Percentiles rank a stretch among this genome's conserved stretches.
phyloP scores from a whole-genome alignment of 73 alveolate genomes.

The Blepharisma japonicum region DNA sequence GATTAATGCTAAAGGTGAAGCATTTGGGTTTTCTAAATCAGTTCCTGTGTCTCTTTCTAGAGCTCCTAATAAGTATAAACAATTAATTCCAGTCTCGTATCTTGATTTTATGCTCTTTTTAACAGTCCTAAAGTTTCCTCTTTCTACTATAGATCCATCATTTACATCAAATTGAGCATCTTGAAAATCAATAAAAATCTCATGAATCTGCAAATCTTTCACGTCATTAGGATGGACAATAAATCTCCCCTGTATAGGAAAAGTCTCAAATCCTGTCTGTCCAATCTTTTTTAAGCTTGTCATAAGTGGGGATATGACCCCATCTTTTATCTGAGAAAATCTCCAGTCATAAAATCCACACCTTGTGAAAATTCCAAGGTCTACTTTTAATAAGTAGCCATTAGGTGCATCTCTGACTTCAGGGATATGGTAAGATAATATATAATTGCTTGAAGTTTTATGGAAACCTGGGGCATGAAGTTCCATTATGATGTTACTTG shows the following conservation, averaged over 20 bases:
- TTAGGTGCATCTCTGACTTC: slow-evolving; percentile 26
- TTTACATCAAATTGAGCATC: slow-evolving; percentile 78
- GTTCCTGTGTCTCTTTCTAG: slow-evolving; percentile 86
- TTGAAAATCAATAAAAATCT: slow-evolving; percentile 88
- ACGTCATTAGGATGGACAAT: slow-evolving; percentile 90
- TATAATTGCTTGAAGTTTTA: background rate
- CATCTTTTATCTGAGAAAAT: slow-evolving; percentile 39
- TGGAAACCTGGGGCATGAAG: slow-evolving; percentile 31
- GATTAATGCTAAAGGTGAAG: slow-evolving; percentile 91
- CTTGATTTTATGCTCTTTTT: slow-evolving; percentile 68
- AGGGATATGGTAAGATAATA: slow-evolving; percentile 48
- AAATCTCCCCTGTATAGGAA: slow-evolving; percentile 88
- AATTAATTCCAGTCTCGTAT: slow-evolving; percentile 71
- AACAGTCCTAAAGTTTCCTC: slow-evolving; percentile 87
- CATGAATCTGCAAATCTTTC: slow-evolving; percentile 85
- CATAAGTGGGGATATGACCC: slow-evolving; percentile 23
- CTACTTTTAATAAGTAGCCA: slow-evolving; percentile 7
- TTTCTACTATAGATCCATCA: slow-evolving; percentile 60
- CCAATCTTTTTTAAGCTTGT: too few species aligned
- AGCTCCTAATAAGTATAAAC: slow-evolving; percentile 94
- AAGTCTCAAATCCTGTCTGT: slow-evolving; percentile 31
- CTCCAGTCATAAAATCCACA: slow-evolving; percentile 99
- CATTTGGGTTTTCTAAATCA: slow-evolving; percentile 69
- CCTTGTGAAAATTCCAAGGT: slow-evolving; percentile 74
- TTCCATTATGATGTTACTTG: slow-evolving; percentile 27